Evolutionary conservation across 2,329 filamentous ascomycete genomes (phyloP), one percentile per base, ranked within the genome.

Genomic region (Stachybotrys chartarum): DNA sequence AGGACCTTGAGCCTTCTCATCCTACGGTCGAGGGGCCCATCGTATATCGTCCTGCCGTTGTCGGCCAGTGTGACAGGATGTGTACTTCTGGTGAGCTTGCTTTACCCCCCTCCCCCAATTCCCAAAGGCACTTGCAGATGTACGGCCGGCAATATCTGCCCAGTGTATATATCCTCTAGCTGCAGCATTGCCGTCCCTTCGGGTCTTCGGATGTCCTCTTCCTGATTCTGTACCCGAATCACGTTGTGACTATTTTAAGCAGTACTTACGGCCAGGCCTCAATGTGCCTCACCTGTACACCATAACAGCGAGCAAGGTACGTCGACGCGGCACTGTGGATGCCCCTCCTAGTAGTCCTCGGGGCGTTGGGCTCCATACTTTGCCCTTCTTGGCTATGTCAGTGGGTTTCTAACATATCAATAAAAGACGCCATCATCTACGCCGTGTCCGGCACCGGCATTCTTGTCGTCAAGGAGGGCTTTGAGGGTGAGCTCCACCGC

Each of bases 231-330:
- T 42, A 10, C 10, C 35, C 10, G 35, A 42, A 24, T 47, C 45
- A 51, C 57, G 45, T 57, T 54, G 58, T 65, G 61, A 70, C 62
- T 56, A 56, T 58, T 57, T 58, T 54, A 50, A 53, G 55, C 59
- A 82, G 81, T 88, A 10, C 77, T 88, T 69, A 80, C 84, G 45
- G 81, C 85, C 2, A 81, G 83, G 59, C 83, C 86, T 7, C 78
- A 81, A 53, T 83, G 82, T 31, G 71, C 78, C 3, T 84, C 84
- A 0, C 78, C 81, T 6, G 75, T 90, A 24, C 85, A 87, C 59
- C 87, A 90, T 63, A 85, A 90, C 62, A 86, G 85, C 54, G 79
- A 84, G 64, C 84, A 89, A 76, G 82, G 82, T 84, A 64, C 62
- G 74, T 49, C 11, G 60, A 6, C 16, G 10, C 16, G 16, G 16